phyloP scores from a whole-genome alignment of 1,139 yeast species.

The Yamadazyma spencermartinsiae region DNA sequence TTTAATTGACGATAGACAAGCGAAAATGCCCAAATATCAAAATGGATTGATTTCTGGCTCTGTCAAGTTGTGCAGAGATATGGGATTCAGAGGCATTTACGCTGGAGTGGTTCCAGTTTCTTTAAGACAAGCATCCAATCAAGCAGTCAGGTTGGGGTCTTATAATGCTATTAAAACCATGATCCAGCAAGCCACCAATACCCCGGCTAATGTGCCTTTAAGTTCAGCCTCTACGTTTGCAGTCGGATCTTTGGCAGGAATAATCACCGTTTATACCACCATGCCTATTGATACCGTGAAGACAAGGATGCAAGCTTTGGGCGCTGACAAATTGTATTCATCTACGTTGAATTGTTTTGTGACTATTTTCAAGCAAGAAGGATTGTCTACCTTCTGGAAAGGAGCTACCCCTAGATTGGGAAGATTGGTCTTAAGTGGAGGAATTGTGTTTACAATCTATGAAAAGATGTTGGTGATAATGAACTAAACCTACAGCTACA shows the following conservation, averaged over 20 bases:
- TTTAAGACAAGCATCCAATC: slow-evolving; percentile 92
- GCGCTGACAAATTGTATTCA: slow-evolving; percentile 67
- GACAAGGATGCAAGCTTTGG: slow-evolving; percentile 95
- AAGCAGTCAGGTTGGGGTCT: slow-evolving; percentile 90
- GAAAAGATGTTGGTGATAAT: slow-evolving; percentile 78
- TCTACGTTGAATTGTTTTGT: slow-evolving; percentile 82
- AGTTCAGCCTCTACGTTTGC: slow-evolving; percentile 79
- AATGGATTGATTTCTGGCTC: slow-evolving; percentile 65
- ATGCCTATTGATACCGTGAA: slow-evolving; percentile 98
- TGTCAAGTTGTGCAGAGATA: slow-evolving; percentile 63
- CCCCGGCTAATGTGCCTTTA: slow-evolving; percentile 71
- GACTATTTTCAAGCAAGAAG: slow-evolving; percentile 81
- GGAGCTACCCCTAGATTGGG: slow-evolving; percentile 98
- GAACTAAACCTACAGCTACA: slow-evolving; percentile 14
- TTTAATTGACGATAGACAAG: slow-evolving; percentile 86
- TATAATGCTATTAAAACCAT: slow-evolving; percentile 84
- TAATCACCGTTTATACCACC: slow-evolving; percentile 90
- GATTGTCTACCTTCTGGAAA: slow-evolving; percentile 92
- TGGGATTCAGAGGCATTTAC: slow-evolving; percentile 82
- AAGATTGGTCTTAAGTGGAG: slow-evolving; percentile 87
- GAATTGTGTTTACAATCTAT: slow-evolving; percentile 92
- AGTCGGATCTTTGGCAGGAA: slow-evolving; percentile 92
- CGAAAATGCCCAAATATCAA: slow-evolving; percentile 74
- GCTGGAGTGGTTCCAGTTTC: slow-evolving; percentile 92
- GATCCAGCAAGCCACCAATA: slow-evolving; percentile 69